phyloP scores from a whole-genome alignment of 805 yeast genomes.

The Ogataea dorogensis region DNA sequence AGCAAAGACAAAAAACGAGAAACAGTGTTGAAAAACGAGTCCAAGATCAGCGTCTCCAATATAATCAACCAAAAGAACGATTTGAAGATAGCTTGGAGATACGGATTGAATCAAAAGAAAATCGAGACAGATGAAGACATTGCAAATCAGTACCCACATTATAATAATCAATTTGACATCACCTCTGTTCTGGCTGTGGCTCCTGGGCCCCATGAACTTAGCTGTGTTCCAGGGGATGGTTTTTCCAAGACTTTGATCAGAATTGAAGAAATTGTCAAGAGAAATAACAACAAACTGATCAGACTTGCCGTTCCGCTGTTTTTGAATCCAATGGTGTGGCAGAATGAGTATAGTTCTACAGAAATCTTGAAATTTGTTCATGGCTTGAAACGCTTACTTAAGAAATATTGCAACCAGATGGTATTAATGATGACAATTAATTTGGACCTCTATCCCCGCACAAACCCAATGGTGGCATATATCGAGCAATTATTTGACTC shows the following conservation, averaged over 20 bases:
- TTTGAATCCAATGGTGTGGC: constrained; percentile 73
- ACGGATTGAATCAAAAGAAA: constrained; percentile 53
- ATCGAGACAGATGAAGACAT: constrained; percentile 29
- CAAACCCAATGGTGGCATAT: constrained; percentile 43
- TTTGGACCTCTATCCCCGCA: constrained; percentile 63
- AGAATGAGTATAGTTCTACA: constrained; percentile 43
- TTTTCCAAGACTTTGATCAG: constrained; percentile 36
- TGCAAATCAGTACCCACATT: constrained; percentile 46
- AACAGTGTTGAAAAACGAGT: constrained; percentile 53
- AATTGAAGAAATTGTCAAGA: constrained; percentile 41
- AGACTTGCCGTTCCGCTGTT: constrained; percentile 75
- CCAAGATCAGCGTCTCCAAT: constrained; percentile 67
- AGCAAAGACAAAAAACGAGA: constrained; percentile 65
- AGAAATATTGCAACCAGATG: constrained; percentile 37
- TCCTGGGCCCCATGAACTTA: constrained; percentile 59
- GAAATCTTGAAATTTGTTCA: constrained; percentile 61
- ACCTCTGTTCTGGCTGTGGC: constrained; percentile 69
- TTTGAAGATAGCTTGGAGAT: constrained; percentile 66
- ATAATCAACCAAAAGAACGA: constrained; percentile 40
- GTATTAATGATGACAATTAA: constrained; percentile 60
- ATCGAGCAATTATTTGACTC: constrained; percentile 64
- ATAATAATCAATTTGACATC: constrained; percentile 69
- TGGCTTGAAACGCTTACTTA: constrained; percentile 52
- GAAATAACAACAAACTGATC: constrained; percentile 47
- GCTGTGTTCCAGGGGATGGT: constrained; percentile 44